Percentiles rank a stretch among this genome's conserved stretches.
These are phyloP conservation scores for Syzygium aqueum DNA, from an alignment of 345 rosid genomes.

Conservation along the genomic window DNA sequence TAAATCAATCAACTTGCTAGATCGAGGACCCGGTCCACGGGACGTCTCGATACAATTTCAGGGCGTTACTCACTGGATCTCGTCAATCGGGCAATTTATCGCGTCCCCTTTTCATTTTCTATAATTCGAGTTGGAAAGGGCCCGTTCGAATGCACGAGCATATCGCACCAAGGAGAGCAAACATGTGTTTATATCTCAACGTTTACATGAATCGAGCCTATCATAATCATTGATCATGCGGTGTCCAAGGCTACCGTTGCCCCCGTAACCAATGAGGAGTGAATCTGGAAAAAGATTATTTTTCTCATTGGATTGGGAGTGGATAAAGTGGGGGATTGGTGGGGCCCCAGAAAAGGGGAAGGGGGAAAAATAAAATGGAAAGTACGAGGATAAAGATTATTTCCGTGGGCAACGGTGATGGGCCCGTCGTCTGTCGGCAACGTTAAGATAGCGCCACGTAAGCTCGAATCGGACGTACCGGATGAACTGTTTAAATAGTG, in stretches of 20 bases:
- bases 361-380: rapidly evolving
- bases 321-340: background rate
- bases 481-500: background rate
- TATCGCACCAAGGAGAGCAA: too few relatives aligned
- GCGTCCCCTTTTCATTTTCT: background rate
- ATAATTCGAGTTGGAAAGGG: background rate
- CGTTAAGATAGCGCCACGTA: background rate
- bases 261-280: background rate
- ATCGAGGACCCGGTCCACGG: background rate
- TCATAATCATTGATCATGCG: background rate
- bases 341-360: background rate
- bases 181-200: too few relatives aligned
- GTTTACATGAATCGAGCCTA: background rate
- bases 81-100: background rate
- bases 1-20: background rate
- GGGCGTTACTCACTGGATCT: background rate
- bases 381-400: background rate
- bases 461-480: background rate
- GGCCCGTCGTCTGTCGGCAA: background rate
- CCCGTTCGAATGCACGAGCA: background rate
- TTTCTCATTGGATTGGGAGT: background rate
- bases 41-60: rapidly evolving
- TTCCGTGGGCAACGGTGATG: background rate
- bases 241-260: too few relatives aligned
- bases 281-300: background rate